Percentiles rank a stretch among this genome's conserved stretches.
These are phyloP conservation scores for Globisporangium radiosum DNA, from an alignment of 352 stramenopile species.

Conservation along the genomic window DNA sequence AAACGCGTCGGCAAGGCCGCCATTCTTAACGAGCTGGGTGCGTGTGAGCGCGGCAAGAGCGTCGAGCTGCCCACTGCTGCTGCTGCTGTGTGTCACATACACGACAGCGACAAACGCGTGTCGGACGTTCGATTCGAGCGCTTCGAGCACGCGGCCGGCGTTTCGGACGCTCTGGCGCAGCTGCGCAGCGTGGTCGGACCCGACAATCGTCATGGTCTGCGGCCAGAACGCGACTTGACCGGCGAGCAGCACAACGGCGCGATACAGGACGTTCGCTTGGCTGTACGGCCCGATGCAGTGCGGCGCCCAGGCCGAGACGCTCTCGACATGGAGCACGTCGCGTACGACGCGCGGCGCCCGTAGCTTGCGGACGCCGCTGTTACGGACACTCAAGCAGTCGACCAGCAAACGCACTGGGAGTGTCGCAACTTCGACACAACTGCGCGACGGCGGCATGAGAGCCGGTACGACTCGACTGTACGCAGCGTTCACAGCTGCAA, in stretches of 20 bases:
- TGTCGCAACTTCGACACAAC: constrained; percentile 82
- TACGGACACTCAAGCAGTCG: constrained; percentile 86
- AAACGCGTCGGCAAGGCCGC: constrained; percentile 40
- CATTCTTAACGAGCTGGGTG: constrained; percentile 37
- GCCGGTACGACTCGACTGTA: constrained; percentile 91
- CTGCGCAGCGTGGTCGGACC: constrained; percentile 32
- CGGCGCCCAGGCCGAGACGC: constrained; percentile 95
- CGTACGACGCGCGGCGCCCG: constrained; percentile 47
- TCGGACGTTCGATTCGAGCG: constrained; percentile 72
- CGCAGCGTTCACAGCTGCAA: constrained; percentile 90
- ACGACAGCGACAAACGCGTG: constrained; percentile 63
- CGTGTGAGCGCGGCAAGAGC: constrained; percentile 11
- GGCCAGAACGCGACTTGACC: constrained; percentile 97
- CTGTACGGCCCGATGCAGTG: constrained; percentile 99
- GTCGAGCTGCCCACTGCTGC: constrained; percentile 1
- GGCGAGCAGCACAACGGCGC: constrained; percentile 90
- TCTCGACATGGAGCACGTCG: constrained; percentile 95
- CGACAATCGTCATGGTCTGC: constrained; percentile 90
- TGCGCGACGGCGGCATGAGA: constrained; percentile 73
- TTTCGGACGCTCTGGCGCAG: constrained; percentile 57
- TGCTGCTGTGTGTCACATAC: constrained; percentile 29
- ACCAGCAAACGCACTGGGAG: constrained; percentile 75
- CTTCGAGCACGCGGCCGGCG: constrained; percentile 58
- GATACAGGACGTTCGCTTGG: constrained; percentile 93
- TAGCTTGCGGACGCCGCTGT: constrained; percentile 57